Percentiles rank a stretch among this genome's conserved stretches.
Evolutionary conservation across 2,329 filamentous ascomycete species (phyloP).

Genomic region (Neoscytalidium dimidiatum): DNA sequence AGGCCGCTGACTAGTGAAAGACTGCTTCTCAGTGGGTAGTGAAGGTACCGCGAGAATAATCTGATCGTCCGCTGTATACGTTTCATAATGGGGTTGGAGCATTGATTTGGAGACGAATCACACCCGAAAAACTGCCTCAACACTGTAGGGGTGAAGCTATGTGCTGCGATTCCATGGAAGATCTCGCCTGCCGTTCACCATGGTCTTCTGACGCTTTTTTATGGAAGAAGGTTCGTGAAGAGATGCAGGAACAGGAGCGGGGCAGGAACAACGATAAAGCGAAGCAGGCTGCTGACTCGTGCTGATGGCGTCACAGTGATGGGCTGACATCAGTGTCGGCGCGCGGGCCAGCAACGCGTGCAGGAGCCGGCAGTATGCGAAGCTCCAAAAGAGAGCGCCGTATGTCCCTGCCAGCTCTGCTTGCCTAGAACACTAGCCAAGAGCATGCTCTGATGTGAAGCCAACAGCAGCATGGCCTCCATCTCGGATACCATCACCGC

Average conservation of each 20-base stretch:
- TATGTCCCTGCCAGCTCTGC: neutral
- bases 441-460: conserved; percentile 9
- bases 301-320: conserved; percentile 9
- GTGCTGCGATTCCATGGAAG: no score
- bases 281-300: neutral
- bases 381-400: neutral
- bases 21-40: no score
- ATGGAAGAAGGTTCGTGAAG: neutral
- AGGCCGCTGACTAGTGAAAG: no score
- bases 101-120: no score
- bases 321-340: conserved; percentile 5
- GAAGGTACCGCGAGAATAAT: no score
- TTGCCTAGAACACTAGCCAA: neutral
- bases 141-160: no score
- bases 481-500: conserved; percentile 37
- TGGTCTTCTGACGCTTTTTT: neutral
- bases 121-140: no score
- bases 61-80: no score
- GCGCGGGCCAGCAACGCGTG: conserved; percentile 8
- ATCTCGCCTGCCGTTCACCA: no score
- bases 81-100: no score
- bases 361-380: neutral
- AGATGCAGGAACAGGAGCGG: neutral
- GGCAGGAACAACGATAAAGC: neutral
- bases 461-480: conserved; percentile 33